Evolutionary conservation across 2,329 filamentous ascomycete species (phyloP), one percentile per base, ranked within the genome.

Genomic region (Exophiala viscosa): DNA sequence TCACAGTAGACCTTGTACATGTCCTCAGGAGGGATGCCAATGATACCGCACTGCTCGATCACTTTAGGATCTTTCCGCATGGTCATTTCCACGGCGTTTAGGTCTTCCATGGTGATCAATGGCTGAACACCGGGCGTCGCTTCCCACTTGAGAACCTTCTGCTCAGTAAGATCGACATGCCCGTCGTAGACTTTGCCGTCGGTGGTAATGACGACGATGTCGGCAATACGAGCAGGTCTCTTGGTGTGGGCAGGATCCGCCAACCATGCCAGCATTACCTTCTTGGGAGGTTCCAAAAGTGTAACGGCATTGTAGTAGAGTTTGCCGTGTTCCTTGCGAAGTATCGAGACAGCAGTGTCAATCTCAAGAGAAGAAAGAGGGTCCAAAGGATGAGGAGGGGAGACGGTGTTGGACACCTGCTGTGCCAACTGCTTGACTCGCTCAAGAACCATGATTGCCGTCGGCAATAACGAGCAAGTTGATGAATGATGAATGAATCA

Each of bases 1-100:
- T 96, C 91, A 70, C 90, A 95, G 75, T 95, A 96, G 43, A 96
- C 88, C 72, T 96, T 96, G 76, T 93, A 76, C 91, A 96, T 96
- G 55, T 95, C 88, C 61, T 87, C 79, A 51, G 78, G 79, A 10
- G 88, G 82, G 55, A 96, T 88, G 1, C 91, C 91, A 54, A 90
- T 81, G 54, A 96, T 80, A 5, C 80, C 81, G 65, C 91, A 96
- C 70, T 96, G 90, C 70, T 96, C 89, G 60, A 96, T 93, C 55
- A 96, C 90, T 64, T 86, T 87, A 11, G 88, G 82, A 66, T 96
- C 89, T 62, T 83, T 84, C 60, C 90, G 82, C 54, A 84, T 82
- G 41, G 91, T 73, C 51, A 80, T 77, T 71, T 96, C 91, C 1
- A 95, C 90, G 50, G 83, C 78, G 63, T 90, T 82, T 33, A 96